Evolutionary conservation across 2,329 filamentous ascomycete genomes (phyloP).

Genomic region (Cryphonectria naterciae): DNA sequence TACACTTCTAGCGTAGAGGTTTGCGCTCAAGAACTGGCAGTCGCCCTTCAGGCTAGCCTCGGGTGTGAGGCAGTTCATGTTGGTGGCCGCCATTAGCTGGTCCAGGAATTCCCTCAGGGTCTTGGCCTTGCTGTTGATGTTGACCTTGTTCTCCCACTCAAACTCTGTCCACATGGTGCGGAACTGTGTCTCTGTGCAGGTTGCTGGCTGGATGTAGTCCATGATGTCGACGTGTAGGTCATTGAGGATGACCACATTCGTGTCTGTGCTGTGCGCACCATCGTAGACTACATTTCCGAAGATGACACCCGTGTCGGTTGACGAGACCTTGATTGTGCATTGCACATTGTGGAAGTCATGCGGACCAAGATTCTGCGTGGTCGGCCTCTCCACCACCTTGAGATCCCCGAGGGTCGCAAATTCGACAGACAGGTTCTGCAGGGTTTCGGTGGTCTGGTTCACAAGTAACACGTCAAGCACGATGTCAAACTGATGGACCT

Average conservation of each 20-base stretch:
- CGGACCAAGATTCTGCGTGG: constrained; percentile 91
- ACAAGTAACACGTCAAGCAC: constrained; percentile 94
- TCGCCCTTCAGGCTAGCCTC: constrained; percentile 96
- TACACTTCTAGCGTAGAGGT: constrained; percentile 93
- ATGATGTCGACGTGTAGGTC: constrained; percentile 99
- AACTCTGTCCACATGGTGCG: constrained; percentile 99
- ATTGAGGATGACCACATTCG: constrained; percentile 96
- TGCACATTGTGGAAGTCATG: constrained; percentile 99
- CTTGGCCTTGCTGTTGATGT: constrained; percentile 98
- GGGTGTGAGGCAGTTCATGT: constrained; percentile 97
- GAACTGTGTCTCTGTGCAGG: constrained; percentile 98
- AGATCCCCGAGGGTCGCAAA: constrained; percentile 98
- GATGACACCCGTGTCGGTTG: constrained; percentile 96
- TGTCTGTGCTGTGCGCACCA: constrained; percentile 87
- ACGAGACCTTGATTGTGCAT: constrained; percentile 97
- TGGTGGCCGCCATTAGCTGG: constrained; percentile 95
- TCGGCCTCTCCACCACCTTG: constrained; percentile 95
- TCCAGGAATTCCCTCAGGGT: constrained; percentile 88
- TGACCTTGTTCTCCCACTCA: constrained; percentile 99
- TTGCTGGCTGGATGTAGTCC: constrained; percentile 98
- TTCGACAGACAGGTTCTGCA: constrained; percentile 96
- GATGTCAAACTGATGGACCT: constrained; percentile 98
- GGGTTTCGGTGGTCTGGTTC: constrained; percentile 94
- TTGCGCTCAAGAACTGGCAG: constrained; percentile 96
- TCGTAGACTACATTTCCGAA: constrained; percentile 99